Base-by-base conservation (phyloP, 441 rosid species). In the Bocquillonia castaneifolia region DNA sequence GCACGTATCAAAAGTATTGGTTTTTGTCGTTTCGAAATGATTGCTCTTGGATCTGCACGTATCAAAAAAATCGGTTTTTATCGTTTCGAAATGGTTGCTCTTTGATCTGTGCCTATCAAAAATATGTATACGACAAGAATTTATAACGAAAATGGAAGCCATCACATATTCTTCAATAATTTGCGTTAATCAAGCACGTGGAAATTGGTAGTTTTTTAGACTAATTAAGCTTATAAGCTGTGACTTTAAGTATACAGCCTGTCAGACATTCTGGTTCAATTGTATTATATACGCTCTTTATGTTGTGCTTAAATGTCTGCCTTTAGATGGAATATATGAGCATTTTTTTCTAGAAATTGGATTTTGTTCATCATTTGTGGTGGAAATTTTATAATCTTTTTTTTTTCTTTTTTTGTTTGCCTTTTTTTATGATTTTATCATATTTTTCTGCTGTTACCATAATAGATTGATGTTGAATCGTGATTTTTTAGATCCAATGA, bases 61-160 rank as follows among this genome's bases (percentile, higher is more conserved):
- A 4, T 36, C 40, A 36, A 36, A 3, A 36, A 56, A 70, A 59
- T 63, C 20, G 13, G 13, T 62, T 72, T 54, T 34, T 74, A 53
- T 64, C 26, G 5, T 47, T 45, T 58, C 13, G 39, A 22, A 64
- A 64, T 26, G 72, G 28, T 48, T 69, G 44, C 26, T 34, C 15
- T 8, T 40, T 57, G 61, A 48, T 68, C 4, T 36, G 40, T 9
- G 9, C 9, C 5, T 36, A 4, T 36, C 40, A 36, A 36, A 3
- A 36, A 56, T 59, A 28, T 47, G n/a, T 18, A 53, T 63, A 59
- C n/a, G 48, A 51, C 65, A 58, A 44, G 39, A 63, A 45, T 17
- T 29, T n/a, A 42, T 28, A 28, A 54, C 23, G n/a, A 20, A 10
- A 39, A 53, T 52, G 25, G 32, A 31, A 20, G 22, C 26, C 6